Base-by-base conservation (phyloP, 148 eudicot species). In the Rheum nobile region DNA sequence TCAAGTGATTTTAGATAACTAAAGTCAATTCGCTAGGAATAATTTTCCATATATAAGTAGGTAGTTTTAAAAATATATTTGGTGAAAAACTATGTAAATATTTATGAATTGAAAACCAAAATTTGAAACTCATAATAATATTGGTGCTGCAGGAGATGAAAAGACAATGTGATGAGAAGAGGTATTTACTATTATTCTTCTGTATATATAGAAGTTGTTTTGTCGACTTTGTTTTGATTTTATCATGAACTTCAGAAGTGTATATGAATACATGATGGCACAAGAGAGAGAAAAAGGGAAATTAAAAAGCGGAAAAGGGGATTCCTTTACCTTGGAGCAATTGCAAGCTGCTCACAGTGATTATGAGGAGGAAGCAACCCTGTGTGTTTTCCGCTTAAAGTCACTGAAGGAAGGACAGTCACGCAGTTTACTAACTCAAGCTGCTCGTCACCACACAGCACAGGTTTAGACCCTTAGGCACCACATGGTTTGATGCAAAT, bases 371-470 rank as follows among this genome's bases (percentile, higher is more conserved):
- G 96, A 85, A 80, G 90, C 99, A 47, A 90, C 94, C 52, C 84
- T 90, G 1, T 95, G 97, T 44, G 80, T 91, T 80, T 95, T 95
- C 79, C 89, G 99, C 43, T 80, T 95, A 31, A 91, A 91, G 82
- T 95, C 99, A 70, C 79, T 95, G 80, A 95, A 95, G 78, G 86
- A 95, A 90, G 99, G 99, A 75, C 99, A 95, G 82, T 84, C 86
- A 72, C 89, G 94, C 47, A 90, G 99, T 85, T 88, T 95, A 71
- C 75, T 95, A 72, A 92, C 99, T 16, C 99, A 95, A 81, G 97
- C 97, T 76, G 97, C 92, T 84, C 99, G 99, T 71, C 99, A 95
- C 80, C 96, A 95, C 80, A 87, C 92, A 54, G 89, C 99, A 75
- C 99, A 95, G 99, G 99, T 92, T 67, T 46, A 16, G 19, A 72